These are phyloP conservation scores for Rutidosis leptorrhynchoides DNA, from an alignment of 129 eudicot species.

Conservation along the genomic window DNA sequence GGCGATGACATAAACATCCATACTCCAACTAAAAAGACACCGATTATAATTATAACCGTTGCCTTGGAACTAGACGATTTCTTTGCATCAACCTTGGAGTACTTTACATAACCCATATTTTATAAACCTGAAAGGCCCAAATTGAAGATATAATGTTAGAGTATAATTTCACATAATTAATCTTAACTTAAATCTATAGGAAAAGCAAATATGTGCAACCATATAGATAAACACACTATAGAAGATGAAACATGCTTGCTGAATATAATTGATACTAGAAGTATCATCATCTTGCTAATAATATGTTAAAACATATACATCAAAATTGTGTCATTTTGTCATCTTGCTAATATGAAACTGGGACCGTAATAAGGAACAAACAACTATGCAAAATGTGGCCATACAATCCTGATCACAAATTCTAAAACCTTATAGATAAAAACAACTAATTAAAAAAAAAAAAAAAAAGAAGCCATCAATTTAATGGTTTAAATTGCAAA, in stretches of 20 bases:
- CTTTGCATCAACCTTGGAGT: constrained; percentile 44
- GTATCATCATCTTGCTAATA: neutral
- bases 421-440: neutral
- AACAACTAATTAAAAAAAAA: neutral
- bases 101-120: constrained; percentile 40
- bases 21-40: constrained; percentile 39
- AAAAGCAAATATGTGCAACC: neutral
- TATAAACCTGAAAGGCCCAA: constrained; percentile 13
- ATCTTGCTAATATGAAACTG: neutral
- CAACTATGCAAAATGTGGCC: neutral
- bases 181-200: neutral
- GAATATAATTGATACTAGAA: neutral
- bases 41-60: constrained; percentile 25
- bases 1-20: constrained; percentile 48
- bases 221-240: neutral
- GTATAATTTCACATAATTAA: neutral
- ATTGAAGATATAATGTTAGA: neutral
- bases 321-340: neutral
- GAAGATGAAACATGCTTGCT: neutral
- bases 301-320: too few relatives aligned
- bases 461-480: neutral
- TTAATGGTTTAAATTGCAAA: neutral
- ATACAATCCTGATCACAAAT: neutral
- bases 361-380: neutral
- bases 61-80: constrained; percentile 40